Conservation (phyloP, 306 rosid genomes). For the Rosa chinensis region DNA sequence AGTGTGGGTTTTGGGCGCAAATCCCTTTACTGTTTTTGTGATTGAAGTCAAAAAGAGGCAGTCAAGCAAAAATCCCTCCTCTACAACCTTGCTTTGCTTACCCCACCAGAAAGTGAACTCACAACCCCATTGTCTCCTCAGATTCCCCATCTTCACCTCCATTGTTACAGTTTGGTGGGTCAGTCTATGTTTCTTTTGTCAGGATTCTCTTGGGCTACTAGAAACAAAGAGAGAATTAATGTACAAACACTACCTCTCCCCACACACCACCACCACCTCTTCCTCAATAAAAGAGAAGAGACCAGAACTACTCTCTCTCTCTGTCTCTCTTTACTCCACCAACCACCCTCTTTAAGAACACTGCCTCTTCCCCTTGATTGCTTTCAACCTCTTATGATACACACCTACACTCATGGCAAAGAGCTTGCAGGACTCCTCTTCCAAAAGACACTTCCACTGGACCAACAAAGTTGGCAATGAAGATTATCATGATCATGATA, state of each 20-base stretch:
- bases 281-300: slow-evolving; percentile 43
- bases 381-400: slow-evolving; percentile 42
- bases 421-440: slow-evolving; percentile 63
- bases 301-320: slow-evolving; percentile 20
- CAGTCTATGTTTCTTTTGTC: slow-evolving; percentile 87
- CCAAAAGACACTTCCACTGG: slow-evolving; percentile 97
- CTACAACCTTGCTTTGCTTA: background rate
- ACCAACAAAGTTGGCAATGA: slow-evolving; percentile 81
- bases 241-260: slow-evolving; percentile 26
- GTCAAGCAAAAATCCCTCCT: slow-evolving; percentile 52
- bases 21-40: slow-evolving; percentile 32
- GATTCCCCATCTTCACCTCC: slow-evolving; percentile 59
- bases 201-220: slow-evolving; percentile 71
- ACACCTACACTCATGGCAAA: slow-evolving; percentile 48
- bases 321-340: slow-evolving; percentile 17
- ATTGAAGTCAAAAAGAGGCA: slow-evolving; percentile 62
- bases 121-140: slow-evolving; percentile 74
- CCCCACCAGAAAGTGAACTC: slow-evolving; percentile 82
- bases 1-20: background rate
- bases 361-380: slow-evolving; percentile 19
- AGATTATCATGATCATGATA: slow-evolving; percentile 35
- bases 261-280: background rate
- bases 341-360: slow-evolving; percentile 35
- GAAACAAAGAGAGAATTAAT: slow-evolving; percentile 43
- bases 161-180: slow-evolving; percentile 74